These are phyloP conservation scores for Neurospora sp. DNA, from an alignment of 495 filamentous ascomycete species.

Conservation along the genomic window DNA sequence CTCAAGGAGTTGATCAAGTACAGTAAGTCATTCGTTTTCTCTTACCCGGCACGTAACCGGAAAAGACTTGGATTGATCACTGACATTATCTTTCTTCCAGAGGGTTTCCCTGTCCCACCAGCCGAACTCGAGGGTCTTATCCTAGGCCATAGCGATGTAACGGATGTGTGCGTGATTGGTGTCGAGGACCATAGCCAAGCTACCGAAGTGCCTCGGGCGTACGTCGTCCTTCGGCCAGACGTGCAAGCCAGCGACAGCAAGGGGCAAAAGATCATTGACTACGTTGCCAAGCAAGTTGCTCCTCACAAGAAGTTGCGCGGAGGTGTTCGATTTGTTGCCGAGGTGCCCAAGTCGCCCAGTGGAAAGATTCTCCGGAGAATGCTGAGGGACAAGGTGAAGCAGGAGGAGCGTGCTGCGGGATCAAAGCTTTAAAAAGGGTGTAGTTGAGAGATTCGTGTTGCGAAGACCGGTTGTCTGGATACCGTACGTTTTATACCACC, in stretches of 20 bases:
- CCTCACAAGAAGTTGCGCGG: constrained; percentile 71
- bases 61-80: neutral
- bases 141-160: constrained; percentile 57
- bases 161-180: constrained; percentile 78
- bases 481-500: neutral
- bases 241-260: constrained; percentile 37
- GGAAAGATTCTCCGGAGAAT: constrained; percentile 83
- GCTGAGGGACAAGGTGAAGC: constrained; percentile 31
- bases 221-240: constrained; percentile 56
- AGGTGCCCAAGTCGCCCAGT: constrained; percentile 73
- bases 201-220: constrained; percentile 78
- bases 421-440: constrained; percentile 19
- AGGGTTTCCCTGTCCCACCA: constrained; percentile 80
- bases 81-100: constrained; percentile 9
- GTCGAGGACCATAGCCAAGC: constrained; percentile 59
- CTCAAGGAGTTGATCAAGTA: constrained; percentile 91
- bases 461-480: neutral
- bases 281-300: constrained; percentile 48
- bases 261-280: constrained; percentile 51
- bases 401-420: constrained; percentile 22
- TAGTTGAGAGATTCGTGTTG: neutral
- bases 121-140: constrained; percentile 81
- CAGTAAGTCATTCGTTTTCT: constrained; percentile 21
- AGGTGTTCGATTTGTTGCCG: constrained; percentile 71
- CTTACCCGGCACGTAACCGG: neutral